These are phyloP conservation scores for Aspergillus tanneri DNA, from an alignment of 2,329 filamentous ascomycete species.

Conservation along the genomic window DNA sequence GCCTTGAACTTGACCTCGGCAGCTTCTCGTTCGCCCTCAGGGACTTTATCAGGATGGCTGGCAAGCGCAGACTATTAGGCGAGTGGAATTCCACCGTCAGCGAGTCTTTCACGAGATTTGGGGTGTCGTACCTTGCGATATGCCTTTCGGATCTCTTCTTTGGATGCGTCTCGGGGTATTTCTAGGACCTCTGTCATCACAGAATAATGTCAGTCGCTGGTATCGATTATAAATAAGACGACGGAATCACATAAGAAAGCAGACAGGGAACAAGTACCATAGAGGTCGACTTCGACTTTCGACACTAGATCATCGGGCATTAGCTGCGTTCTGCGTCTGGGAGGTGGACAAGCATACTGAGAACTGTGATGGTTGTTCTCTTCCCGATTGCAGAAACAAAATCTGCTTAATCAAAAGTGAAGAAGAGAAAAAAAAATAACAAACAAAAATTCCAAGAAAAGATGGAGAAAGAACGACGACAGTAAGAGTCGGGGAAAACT, in stretches of 20 bases:
- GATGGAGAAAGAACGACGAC: background rate
- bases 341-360: constrained; percentile 16
- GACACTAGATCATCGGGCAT: constrained; percentile 32
- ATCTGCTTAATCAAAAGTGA: too few species aligned
- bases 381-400: background rate
- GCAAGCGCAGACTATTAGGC: constrained; percentile 69
- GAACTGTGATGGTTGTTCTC: constrained; percentile 4
- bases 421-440: too few species aligned
- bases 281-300: constrained; percentile 56
- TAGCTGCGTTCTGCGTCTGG: constrained; percentile 13
- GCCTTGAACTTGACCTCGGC: constrained; percentile 92
- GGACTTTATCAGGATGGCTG: constrained; percentile 93
- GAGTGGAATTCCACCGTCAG: background rate
- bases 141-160: constrained; percentile 87
- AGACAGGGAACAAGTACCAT: constrained; percentile 48
- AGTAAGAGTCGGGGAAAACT: constrained; percentile 12
- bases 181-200: constrained; percentile 68
- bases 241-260: background rate
- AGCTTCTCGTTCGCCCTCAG: constrained; percentile 77
- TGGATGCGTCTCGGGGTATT: constrained; percentile 68
- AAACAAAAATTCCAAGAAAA: too few species aligned
- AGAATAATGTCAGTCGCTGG: constrained; percentile 8
- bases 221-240: background rate
- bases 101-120: too few species aligned
- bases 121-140: constrained; percentile 74